These are phyloP conservation scores for Clonostachys rhizophaga DNA, from an alignment of 2,329 filamentous ascomycete species.

Conservation along the genomic window DNA sequence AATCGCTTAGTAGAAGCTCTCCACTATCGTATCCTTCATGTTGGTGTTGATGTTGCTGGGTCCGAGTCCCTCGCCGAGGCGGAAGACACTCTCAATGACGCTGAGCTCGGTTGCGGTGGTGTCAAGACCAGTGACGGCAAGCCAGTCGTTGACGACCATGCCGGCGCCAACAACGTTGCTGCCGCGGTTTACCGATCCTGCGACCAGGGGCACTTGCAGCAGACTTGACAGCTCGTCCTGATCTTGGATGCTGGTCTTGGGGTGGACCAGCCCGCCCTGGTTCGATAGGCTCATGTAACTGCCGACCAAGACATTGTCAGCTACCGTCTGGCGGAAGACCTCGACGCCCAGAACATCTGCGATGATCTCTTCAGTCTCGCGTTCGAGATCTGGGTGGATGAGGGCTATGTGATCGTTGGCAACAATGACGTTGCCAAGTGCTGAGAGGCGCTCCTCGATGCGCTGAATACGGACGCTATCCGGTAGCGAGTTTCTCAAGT, in stretches of 20 bases:
- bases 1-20: constrained; percentile 83
- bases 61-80: constrained; percentile 80
- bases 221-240: constrained; percentile 94
- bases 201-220: constrained; percentile 92
- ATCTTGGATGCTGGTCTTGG: constrained; percentile 94
- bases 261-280: constrained; percentile 93
- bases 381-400: constrained; percentile 92
- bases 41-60: constrained; percentile 74
- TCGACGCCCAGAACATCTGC: constrained; percentile 88
- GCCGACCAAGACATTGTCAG: constrained; percentile 94
- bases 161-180: constrained; percentile 86
- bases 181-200: constrained; percentile 89
- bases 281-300: constrained; percentile 97
- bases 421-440: constrained; percentile 95
- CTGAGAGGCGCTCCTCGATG: constrained; percentile 94
- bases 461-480: constrained; percentile 91
- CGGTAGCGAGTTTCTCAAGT: constrained; percentile 90
- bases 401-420: constrained; percentile 96
- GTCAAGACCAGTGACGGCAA: constrained; percentile 88
- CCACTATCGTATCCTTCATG: constrained; percentile 97
- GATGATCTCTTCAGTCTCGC: constrained; percentile 98
- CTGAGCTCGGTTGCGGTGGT: constrained; percentile 97
- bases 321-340: constrained; percentile 90
- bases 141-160: constrained; percentile 70
- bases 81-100: constrained; percentile 94